These are phyloP conservation scores for Thraustotheca clavata DNA, from an alignment of 352 stramenopile genomes.

Conservation along the genomic window DNA sequence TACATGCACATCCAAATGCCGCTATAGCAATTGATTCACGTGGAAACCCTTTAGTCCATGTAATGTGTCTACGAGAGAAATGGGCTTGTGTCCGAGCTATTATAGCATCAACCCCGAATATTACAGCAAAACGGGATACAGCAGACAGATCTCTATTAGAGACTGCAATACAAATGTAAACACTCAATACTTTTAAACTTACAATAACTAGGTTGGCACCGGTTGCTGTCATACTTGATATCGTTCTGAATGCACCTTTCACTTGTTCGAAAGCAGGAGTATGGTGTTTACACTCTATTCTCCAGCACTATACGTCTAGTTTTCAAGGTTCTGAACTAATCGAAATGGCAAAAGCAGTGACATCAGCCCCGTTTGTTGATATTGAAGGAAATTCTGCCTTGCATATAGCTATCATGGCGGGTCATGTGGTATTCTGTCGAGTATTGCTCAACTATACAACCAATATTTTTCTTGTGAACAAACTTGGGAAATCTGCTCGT, in stretches of 20 bases:
- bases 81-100: slow-evolving; percentile 9
- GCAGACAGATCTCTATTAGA: background rate
- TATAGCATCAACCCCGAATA: background rate
- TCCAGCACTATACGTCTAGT: background rate
- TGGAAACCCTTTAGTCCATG: slow-evolving; percentile 13
- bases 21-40: background rate
- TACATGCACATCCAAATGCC: background rate
- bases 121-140: background rate
- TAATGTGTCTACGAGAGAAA: background rate
- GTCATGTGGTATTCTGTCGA: slow-evolving; percentile 11
- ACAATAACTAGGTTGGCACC: background rate
- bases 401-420: background rate
- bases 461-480: slow-evolving; percentile 8
- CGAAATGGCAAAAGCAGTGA: background rate
- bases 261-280: background rate
- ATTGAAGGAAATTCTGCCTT: background rate
- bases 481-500: background rate
- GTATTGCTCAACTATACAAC: background rate
- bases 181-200: background rate
- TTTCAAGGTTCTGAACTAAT: background rate
- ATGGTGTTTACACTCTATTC: background rate
- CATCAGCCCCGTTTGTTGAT: background rate
- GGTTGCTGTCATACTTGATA: background rate
- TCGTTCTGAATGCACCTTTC: background rate
- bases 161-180: background rate